Conservation (phyloP, 2,329 filamentous ascomycete genomes). For the Cercospora sp. region DNA sequence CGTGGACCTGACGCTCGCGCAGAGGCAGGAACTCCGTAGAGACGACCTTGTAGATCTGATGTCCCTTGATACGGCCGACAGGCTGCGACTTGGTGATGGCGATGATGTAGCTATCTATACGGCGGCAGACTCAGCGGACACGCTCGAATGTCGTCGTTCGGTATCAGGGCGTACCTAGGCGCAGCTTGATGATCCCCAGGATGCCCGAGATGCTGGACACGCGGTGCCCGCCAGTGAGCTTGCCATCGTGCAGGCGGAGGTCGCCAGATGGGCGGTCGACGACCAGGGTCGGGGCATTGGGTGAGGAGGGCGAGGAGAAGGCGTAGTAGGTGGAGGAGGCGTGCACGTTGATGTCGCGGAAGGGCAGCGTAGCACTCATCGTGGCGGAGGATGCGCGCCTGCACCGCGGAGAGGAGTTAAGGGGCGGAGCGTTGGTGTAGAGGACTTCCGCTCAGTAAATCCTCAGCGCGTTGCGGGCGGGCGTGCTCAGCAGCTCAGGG, state of each 20-base stretch:
- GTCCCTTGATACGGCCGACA: slow-evolving; percentile 86
- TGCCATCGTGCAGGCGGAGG: slow-evolving; percentile 78
- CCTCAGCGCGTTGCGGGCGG: not conserved
- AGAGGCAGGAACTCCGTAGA: slow-evolving; percentile 91
- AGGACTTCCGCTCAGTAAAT: not conserved
- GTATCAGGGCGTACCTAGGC: slow-evolving; percentile 66
- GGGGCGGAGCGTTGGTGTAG: not conserved
- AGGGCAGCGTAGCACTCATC: slow-evolving; percentile 65
- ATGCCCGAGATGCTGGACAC: slow-evolving; percentile 96
- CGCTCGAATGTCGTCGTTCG: not conserved
- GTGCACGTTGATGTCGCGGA: slow-evolving; percentile 95
- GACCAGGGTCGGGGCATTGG: slow-evolving; percentile 80
- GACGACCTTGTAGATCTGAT: slow-evolving; percentile 92
- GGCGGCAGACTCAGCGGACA: slow-evolving; percentile 16
- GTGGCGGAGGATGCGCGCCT: slow-evolving; percentile 9
- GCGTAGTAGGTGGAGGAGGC: slow-evolving; percentile 89
- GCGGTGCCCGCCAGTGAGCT: slow-evolving; percentile 72
- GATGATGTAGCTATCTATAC: slow-evolving; percentile 90
- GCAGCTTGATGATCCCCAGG: slow-evolving; percentile 86
- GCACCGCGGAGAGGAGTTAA: not conserved
- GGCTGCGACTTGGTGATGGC: slow-evolving; percentile 92
- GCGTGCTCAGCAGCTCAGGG: not conserved
- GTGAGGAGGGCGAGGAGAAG: slow-evolving; percentile 93
- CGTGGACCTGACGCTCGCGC: slow-evolving; percentile 85
- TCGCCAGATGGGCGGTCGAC: slow-evolving; percentile 92